Conservation (phyloP, 768 basidiomycete species). For the Cyclocybe cylindracea region DNA sequence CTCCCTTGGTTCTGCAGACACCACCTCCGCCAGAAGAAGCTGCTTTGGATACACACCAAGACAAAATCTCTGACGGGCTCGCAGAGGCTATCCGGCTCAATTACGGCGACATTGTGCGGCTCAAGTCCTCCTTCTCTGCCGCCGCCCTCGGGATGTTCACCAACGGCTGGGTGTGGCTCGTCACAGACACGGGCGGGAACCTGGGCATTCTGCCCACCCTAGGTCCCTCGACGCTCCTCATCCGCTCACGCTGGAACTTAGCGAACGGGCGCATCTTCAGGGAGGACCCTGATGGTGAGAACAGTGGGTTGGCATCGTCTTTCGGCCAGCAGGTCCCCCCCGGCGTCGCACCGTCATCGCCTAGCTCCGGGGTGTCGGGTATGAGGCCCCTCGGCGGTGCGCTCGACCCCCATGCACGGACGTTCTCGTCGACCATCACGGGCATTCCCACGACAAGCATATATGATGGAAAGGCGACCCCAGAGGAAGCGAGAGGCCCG, state of each 20-base stretch:
- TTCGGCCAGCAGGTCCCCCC: constrained; percentile 17
- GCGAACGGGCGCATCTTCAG: constrained; percentile 7
- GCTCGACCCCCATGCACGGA: constrained; percentile 16
- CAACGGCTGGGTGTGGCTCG: constrained; percentile 88
- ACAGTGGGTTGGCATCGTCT: constrained; percentile 6
- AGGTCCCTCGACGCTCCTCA: constrained; percentile 85
- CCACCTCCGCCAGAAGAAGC: constrained; percentile 31
- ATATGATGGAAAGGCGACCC: not conserved
- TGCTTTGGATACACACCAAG: constrained; percentile 35
- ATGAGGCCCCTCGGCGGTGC: constrained; percentile 24
- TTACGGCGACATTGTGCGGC: constrained; percentile 63
- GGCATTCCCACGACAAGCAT: not conserved
- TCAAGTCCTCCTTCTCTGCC: constrained; percentile 77
- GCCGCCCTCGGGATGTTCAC: constrained; percentile 78
- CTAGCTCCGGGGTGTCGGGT: constrained; percentile 12
- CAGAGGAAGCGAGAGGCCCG: constrained; percentile 8
- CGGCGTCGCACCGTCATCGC: constrained; percentile 25
- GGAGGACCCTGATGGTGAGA: no score
- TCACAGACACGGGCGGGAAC: constrained; percentile 61
- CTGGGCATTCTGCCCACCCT: constrained; percentile 82
- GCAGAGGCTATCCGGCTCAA: constrained; percentile 38
- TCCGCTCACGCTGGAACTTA: constrained; percentile 52
- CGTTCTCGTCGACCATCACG: not conserved
- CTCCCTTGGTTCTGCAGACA: constrained; percentile 32
- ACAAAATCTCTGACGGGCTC: constrained; percentile 35